A percentile compares a stretch with the other conserved stretches of the same genome.
Conservation (phyloP, 2,329 filamentous ascomycete species). For the Talaromyces islandicus region DNA sequence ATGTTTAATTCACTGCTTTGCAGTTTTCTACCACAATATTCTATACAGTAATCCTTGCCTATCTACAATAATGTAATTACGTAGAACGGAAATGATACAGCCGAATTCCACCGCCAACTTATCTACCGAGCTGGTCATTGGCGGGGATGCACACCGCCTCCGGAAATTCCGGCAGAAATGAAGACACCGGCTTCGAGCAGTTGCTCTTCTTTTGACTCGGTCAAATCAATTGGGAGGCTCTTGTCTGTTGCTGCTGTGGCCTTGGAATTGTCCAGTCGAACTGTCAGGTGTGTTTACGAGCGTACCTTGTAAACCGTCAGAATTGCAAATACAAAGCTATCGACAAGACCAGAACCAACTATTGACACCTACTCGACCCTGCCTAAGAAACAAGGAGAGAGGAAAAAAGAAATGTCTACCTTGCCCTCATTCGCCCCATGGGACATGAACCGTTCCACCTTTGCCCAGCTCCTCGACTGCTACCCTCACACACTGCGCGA, state of each 20-base stretch:
- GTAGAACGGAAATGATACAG: not conserved
- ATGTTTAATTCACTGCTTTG: not conserved
- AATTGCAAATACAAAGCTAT: not conserved
- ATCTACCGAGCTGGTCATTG: not conserved
- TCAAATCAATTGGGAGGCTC: not conserved
- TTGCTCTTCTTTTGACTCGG: not conserved
- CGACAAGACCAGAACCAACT: not conserved
- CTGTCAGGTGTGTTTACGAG: not conserved
- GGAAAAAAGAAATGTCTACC: not conserved
- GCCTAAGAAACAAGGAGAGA: not conserved
- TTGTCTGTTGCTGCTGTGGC: not conserved
- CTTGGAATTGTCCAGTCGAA: not conserved
- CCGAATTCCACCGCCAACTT: not conserved
- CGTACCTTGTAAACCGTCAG: not conserved
- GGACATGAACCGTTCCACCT: constrained; percentile 21
- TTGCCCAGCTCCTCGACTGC: constrained; percentile 19
- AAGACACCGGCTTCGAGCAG: not conserved
- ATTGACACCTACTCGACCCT: not conserved
- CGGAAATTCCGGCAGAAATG: not conserved
- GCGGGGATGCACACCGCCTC: not conserved
- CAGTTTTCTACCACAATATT: not conserved
- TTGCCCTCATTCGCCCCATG: constrained; percentile 18
- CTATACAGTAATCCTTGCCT: too few species aligned
- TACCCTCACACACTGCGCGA: constrained; percentile 22
- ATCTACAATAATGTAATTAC: not conserved